Evolutionary conservation across 192 early-diverging fungal species (phyloP).

Genomic region (Geranomyces variabilis): DNA sequence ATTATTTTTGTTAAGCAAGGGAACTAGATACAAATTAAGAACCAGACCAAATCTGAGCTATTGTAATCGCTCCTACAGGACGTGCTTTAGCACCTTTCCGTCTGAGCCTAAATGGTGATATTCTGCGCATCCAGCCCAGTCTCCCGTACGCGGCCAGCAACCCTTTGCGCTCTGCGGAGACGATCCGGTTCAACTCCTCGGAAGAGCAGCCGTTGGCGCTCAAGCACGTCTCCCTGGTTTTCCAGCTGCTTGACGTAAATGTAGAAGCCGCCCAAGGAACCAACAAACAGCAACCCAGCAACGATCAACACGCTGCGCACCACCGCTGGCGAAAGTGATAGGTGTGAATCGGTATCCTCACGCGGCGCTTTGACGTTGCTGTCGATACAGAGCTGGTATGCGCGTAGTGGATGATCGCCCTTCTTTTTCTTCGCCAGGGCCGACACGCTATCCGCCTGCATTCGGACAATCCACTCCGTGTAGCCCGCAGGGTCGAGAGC

Average conservation of each 20-base stretch:
- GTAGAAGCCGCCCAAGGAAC: neutral
- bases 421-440: neutral
- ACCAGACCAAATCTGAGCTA: too few species aligned
- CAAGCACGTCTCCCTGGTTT: neutral
- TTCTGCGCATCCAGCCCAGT: conserved; percentile 6
- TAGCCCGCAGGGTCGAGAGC: conserved; percentile 18
- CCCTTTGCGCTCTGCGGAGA: conserved; percentile 10
- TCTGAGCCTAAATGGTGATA: conserved; percentile 17
- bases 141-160: neutral
- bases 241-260: conserved; percentile 11
- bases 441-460: neutral
- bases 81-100: too few species aligned
- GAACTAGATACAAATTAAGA: too few species aligned
- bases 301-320: conserved; percentile 9
- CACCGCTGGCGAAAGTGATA: neutral
- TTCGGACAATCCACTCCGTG: conserved; percentile 22
- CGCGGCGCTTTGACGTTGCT: conserved; percentile 15
- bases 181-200: neutral
- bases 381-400: conserved; percentile 18
- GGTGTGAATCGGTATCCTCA: neutral
- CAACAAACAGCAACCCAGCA: conserved; percentile 13
- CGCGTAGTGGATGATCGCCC: neutral
- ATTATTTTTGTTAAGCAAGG: too few species aligned
- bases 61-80: too few species aligned
- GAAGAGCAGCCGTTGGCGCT: conserved; percentile 23